Conservation (phyloP, 768 basidiomycete genomes). For the Aureoboletus auriporus region DNA sequence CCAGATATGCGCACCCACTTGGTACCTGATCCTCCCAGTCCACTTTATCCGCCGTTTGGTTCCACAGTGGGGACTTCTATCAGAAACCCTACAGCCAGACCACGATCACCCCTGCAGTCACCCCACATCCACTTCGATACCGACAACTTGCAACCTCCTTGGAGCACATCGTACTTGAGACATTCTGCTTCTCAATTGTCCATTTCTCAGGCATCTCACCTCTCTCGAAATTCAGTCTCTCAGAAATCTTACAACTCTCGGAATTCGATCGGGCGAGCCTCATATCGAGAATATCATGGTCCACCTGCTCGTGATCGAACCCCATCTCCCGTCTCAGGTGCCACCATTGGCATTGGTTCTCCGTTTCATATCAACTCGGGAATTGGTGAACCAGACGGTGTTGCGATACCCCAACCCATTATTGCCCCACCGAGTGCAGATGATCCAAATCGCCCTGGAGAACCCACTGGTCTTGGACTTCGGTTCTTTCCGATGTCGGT, state of each 20-base stretch:
- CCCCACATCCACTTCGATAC: background rate
- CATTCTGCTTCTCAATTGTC: conserved; percentile 13
- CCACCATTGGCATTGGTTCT: too few species aligned
- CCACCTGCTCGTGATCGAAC: conserved; percentile 8
- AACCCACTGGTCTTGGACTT: background rate
- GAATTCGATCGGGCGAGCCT: conserved; percentile 18
- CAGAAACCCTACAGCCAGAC: background rate
- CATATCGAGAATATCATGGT: conserved; percentile 20
- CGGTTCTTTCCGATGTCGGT: conserved; percentile 18
- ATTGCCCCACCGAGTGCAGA: conserved; percentile 3
- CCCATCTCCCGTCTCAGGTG: background rate
- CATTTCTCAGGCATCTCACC: conserved; percentile 9
- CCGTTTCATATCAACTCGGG: background rate
- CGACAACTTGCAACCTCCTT: background rate
- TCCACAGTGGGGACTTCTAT: background rate
- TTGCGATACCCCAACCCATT: background rate
- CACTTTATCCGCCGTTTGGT: conserved; percentile 1
- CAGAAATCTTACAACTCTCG: conserved; percentile 11
- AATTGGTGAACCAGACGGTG: background rate
- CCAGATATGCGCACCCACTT: too few species aligned
- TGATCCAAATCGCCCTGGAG: conserved; percentile 8
- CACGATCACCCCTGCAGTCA: background rate
- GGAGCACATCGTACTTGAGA: background rate
- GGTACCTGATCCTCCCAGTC: too few species aligned
- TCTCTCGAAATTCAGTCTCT: conserved; percentile 16